Evolutionary conservation across 306 rosid species (phyloP).

Genomic region (Fagus crenata): DNA sequence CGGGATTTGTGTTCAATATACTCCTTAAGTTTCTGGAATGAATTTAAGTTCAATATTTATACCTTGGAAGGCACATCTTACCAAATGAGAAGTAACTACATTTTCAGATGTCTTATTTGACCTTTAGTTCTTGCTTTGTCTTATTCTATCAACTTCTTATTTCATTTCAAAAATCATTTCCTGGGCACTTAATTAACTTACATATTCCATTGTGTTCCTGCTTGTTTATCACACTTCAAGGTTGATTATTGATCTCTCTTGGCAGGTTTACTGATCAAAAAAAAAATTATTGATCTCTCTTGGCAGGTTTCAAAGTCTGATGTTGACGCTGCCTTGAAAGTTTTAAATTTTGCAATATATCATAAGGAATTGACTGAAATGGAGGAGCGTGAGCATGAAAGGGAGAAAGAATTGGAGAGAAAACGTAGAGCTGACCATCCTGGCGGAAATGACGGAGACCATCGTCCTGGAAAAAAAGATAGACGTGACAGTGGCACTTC

Average conservation of each 20-base stretch:
- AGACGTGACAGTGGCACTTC: constrained; percentile 47
- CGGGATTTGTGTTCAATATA: constrained; percentile 8
- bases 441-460: constrained; percentile 48
- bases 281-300: constrained; percentile 19
- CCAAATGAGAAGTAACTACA: neutral
- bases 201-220: neutral
- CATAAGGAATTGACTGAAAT: constrained; percentile 88
- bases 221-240: neutral
- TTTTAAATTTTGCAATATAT: constrained; percentile 91
- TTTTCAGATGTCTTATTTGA: neutral
- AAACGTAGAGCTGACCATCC: constrained; percentile 57
- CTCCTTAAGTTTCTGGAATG: neutral
- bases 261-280: too few relatives aligned
- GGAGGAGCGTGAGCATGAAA: constrained; percentile 86
- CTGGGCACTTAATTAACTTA: neutral
- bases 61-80: neutral
- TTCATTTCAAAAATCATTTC: neutral
- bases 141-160: neutral
- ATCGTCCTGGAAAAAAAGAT: constrained; percentile 39
- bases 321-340: constrained; percentile 84
- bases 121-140: neutral
- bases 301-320: constrained; percentile 80
- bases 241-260: constrained; percentile 19
- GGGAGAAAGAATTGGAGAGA: constrained; percentile 68
- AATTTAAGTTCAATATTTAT: neutral